These are phyloP conservation scores for Neonectria coccinea DNA, from an alignment of 2,329 filamentous ascomycete species.

Conservation along the genomic window DNA sequence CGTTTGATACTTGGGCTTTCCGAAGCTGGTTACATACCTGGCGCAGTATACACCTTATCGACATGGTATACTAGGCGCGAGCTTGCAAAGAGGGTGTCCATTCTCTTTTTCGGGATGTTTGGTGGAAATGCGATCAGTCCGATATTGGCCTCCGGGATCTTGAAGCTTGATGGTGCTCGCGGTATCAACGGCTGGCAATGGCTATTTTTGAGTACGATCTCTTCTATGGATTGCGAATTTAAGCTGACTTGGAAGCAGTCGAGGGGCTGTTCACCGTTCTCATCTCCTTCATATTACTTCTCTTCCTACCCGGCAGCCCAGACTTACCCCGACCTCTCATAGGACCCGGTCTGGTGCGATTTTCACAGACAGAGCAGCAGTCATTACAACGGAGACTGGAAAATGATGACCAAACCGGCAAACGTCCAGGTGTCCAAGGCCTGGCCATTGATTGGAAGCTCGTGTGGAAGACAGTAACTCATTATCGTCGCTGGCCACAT, in stretches of 20 bases:
- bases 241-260: slow-evolving; percentile 46
- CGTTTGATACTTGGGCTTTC: slow-evolving; percentile 59
- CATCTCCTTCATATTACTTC: slow-evolving; percentile 54
- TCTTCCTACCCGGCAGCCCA: slow-evolving; percentile 58
- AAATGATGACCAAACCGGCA: slow-evolving; percentile 46
- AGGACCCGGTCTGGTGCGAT: slow-evolving; percentile 53
- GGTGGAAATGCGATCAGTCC: slow-evolving; percentile 62
- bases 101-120: slow-evolving; percentile 67
- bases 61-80: slow-evolving; percentile 63
- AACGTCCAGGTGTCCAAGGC: slow-evolving; percentile 49
- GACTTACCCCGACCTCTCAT: slow-evolving; percentile 54
- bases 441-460: slow-evolving; percentile 51
- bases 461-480: slow-evolving; percentile 58
- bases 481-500: slow-evolving; percentile 61
- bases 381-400: slow-evolving; percentile 52
- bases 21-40: slow-evolving; percentile 65
- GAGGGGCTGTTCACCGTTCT: slow-evolving; percentile 59
- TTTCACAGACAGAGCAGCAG: slow-evolving; percentile 49
- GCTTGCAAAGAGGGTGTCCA: slow-evolving; percentile 58
- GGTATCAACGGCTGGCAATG: slow-evolving; percentile 63
- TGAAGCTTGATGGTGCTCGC: slow-evolving; percentile 56
- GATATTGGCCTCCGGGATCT: slow-evolving; percentile 60
- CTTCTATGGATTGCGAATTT: too few species aligned
- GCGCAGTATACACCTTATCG: slow-evolving; percentile 62
- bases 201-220: slow-evolving; percentile 59